These are phyloP conservation scores for Cytospora chrysosperma DNA, from an alignment of 2,329 filamentous ascomycete genomes.

Conservation along the genomic window DNA sequence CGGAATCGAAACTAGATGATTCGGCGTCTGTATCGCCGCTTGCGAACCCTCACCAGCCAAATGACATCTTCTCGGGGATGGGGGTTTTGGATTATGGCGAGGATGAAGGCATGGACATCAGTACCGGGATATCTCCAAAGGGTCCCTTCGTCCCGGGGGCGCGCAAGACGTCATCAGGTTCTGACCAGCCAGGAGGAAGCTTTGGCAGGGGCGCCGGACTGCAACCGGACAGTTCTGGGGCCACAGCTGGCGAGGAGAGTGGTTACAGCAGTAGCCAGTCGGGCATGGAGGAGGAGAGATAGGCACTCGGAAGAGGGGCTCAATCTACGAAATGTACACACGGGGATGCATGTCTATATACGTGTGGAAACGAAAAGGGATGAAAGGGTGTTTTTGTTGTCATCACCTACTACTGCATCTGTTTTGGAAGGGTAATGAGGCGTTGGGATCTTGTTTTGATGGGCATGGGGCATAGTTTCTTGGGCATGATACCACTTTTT, in stretches of 20 bases:
- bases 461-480: no score
- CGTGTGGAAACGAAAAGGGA: background rate
- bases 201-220: constrained; percentile 13
- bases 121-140: background rate
- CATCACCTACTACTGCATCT: background rate
- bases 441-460: background rate
- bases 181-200: background rate
- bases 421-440: background rate
- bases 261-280: constrained; percentile 36
- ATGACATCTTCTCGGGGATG: constrained; percentile 39
- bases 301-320: background rate
- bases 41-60: constrained; percentile 40
- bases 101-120: constrained; percentile 25
- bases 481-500: background rate
- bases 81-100: constrained; percentile 42
- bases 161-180: constrained; percentile 1
- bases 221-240: constrained; percentile 38
- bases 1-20: constrained; percentile 30
- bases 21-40: constrained; percentile 35
- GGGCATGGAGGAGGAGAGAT: constrained; percentile 25
- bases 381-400: background rate
- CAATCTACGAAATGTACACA: background rate
- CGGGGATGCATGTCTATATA: background rate
- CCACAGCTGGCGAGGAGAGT: constrained; percentile 41
- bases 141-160: background rate